These are phyloP conservation scores for Phytophthora kernoviae DNA, from an alignment of 352 stramenopile genomes.

Conservation along the genomic window DNA sequence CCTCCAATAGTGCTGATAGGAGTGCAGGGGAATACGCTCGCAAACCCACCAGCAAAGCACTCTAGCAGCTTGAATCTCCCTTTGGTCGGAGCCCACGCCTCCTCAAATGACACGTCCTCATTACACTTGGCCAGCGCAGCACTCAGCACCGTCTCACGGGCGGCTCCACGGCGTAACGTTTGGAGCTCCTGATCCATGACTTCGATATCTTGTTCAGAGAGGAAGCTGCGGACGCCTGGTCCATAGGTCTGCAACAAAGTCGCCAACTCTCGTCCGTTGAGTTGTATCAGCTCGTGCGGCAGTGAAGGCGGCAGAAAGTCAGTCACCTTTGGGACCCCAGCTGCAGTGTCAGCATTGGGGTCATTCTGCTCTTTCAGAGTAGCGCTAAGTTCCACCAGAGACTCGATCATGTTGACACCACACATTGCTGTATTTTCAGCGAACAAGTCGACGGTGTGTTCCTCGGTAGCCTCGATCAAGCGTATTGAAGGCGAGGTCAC, in stretches of 20 bases:
- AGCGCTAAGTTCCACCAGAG: conserved; percentile 40
- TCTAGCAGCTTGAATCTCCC: conserved; percentile 55
- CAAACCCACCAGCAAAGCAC: conserved; percentile 61
- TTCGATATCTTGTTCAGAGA: conserved; percentile 37
- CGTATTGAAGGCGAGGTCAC: conserved; percentile 19
- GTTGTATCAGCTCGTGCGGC: conserved; percentile 51
- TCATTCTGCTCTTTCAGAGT: conserved; percentile 11
- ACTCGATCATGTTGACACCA: conserved; percentile 47
- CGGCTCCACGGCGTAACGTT: conserved; percentile 24
- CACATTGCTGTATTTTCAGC: conserved; percentile 39
- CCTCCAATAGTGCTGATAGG: conserved; percentile 10
- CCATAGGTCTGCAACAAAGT: conserved; percentile 42
- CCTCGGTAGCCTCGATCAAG: conserved; percentile 38
- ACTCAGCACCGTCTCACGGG: conserved; percentile 25
- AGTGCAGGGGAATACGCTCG: conserved; percentile 42
- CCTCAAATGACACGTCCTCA: conserved; percentile 42
- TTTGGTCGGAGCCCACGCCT: conserved; percentile 40
- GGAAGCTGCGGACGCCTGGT: conserved; percentile 27
- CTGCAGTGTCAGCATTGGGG: conserved; percentile 5
- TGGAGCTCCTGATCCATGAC: conserved; percentile 42
- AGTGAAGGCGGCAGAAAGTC: conserved; percentile 47
- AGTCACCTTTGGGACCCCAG: conserved; percentile 7
- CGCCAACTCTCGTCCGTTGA: conserved; percentile 55
- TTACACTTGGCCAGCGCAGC: conserved; percentile 26
- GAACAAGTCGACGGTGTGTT: conserved; percentile 38